Evolutionary conservation across 352 stramenopile species (phyloP).

Genomic region (Phytopythium delawarense): DNA sequence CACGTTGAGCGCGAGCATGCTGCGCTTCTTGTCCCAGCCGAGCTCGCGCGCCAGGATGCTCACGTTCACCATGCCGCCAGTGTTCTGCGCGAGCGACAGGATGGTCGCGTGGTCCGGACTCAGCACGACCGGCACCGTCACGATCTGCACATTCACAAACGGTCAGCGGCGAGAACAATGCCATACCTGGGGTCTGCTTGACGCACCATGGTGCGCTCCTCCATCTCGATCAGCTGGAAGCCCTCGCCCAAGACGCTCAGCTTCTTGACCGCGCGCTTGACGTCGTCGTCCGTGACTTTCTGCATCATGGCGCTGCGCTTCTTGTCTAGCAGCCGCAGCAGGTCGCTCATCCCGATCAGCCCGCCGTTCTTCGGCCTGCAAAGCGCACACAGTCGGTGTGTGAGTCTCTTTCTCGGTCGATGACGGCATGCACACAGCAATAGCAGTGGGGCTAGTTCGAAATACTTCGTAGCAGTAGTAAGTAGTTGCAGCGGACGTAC

Average conservation of each 20-base stretch:
- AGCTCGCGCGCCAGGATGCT: constrained; percentile 78
- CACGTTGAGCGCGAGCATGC: constrained; percentile 88
- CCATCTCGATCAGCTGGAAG: constrained; percentile 93
- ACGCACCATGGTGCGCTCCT: constrained; percentile 86
- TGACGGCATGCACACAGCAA: too few relatives aligned
- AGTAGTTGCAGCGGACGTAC: constrained; percentile 10
- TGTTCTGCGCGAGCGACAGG: constrained; percentile 86
- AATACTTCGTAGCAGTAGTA: background rate
- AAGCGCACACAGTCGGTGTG: background rate
- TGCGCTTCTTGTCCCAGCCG: constrained; percentile 90
- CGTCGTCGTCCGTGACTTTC: constrained; percentile 89
- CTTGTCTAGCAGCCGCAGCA: constrained; percentile 68
- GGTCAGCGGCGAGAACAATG: background rate
- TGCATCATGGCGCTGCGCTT: constrained; percentile 62
- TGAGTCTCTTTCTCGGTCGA: too few relatives aligned
- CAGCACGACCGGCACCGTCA: constrained; percentile 94
- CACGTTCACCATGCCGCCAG: constrained; percentile 85
- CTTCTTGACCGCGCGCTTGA: constrained; percentile 94
- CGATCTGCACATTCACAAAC: constrained; percentile 49
- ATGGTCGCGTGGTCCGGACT: constrained; percentile 94
- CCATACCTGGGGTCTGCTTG: background rate
- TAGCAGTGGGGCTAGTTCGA: too few relatives aligned
- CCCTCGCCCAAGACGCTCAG: constrained; percentile 92
- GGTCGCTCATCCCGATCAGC: constrained; percentile 76
- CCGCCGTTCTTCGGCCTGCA: constrained; percentile 77